A percentile compares a stretch with the other conserved stretches of the same genome.
Evolutionary conservation across 1,284 basidiomycete species (phyloP).

Genomic region (Ceratobasidium sp.): DNA sequence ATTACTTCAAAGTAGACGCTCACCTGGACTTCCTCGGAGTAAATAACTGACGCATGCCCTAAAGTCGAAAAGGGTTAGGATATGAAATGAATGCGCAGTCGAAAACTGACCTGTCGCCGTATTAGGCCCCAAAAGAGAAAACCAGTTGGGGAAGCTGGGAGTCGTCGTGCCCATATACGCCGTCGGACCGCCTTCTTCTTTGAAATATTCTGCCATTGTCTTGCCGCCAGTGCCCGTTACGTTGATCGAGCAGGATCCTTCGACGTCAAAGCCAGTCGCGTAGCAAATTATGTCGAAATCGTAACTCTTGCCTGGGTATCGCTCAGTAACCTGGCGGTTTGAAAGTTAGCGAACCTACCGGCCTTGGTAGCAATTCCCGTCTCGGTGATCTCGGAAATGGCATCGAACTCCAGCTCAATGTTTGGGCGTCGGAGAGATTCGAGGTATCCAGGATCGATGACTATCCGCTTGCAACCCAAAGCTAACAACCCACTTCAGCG

Average conservation of each 20-base stretch:
- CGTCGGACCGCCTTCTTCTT: constrained; percentile 62
- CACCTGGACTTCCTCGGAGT: constrained; percentile 32
- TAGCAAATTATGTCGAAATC: constrained; percentile 47
- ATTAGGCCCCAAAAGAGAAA: constrained; percentile 61
- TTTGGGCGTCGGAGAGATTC: constrained; percentile 66
- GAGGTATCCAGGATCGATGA: constrained; percentile 69
- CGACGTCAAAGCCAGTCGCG: constrained; percentile 48
- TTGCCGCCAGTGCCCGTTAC: constrained; percentile 52
- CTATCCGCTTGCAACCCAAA: constrained; percentile 67
- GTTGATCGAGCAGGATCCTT: constrained; percentile 17
- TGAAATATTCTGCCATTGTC: constrained; percentile 61
- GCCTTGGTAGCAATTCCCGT: constrained; percentile 63
- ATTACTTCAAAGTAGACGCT: no score
- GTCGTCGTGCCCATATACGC: constrained; percentile 65
- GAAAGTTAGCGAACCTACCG: background rate
- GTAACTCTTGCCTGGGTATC: constrained; percentile 32
- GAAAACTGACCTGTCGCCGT: constrained; percentile 1
- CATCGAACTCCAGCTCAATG: constrained; percentile 64
- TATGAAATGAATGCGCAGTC: no score
- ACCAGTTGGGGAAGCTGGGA: constrained; percentile 67
- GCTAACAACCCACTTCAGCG: constrained; percentile 25
- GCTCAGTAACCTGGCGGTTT: no score
- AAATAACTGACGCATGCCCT: constrained; percentile 22
- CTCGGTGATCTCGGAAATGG: constrained; percentile 61
- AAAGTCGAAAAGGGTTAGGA: background rate